Evolutionary conservation across 2,329 filamentous ascomycete species (phyloP).

Genomic region (Xylariaceae sp.): DNA sequence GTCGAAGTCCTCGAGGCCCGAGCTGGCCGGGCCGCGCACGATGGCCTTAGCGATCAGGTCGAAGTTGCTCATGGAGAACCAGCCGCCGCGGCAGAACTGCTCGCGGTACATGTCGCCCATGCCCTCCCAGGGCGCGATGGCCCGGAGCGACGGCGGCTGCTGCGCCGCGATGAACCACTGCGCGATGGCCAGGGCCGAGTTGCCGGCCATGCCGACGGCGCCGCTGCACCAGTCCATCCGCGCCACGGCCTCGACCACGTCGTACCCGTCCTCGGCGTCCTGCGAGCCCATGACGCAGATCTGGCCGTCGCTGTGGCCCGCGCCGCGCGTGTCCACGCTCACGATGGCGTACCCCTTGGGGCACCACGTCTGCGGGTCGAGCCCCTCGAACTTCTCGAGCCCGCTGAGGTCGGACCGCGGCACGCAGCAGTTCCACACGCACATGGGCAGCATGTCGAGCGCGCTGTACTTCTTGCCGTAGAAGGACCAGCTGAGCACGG

Average conservation of each 20-base stretch:
- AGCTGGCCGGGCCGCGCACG: constrained; percentile 21
- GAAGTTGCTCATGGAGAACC: constrained; percentile 31
- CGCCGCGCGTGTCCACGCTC: constrained; percentile 26
- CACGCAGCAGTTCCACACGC: constrained; percentile 15
- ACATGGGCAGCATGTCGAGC: constrained; percentile 28
- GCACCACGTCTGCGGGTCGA: constrained; percentile 21
- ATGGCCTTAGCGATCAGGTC: constrained; percentile 32
- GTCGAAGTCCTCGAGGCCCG: constrained; percentile 31
- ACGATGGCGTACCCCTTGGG: constrained; percentile 27
- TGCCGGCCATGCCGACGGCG: constrained; percentile 34
- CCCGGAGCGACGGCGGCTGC: constrained; percentile 32
- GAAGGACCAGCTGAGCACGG: constrained; percentile 35
- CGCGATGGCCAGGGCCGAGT: constrained; percentile 32
- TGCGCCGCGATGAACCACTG: constrained; percentile 35
- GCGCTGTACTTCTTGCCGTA: constrained; percentile 40
- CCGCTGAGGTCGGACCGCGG: constrained; percentile 13
- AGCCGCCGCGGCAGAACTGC: constrained; percentile 35
- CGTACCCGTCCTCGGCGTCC: constrained; percentile 38
- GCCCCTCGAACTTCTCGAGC: constrained; percentile 19
- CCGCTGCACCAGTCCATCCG: constrained; percentile 37
- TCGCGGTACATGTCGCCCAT: constrained; percentile 39
- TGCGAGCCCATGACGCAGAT: constrained; percentile 28
- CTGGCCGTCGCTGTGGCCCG: constrained; percentile 21
- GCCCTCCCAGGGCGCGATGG: constrained; percentile 39
- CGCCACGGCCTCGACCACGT: constrained; percentile 35